Percentiles rank a stretch among this genome's conserved stretches.
Conservation (phyloP, 345 rosid species). For the Geranium brycei region DNA sequence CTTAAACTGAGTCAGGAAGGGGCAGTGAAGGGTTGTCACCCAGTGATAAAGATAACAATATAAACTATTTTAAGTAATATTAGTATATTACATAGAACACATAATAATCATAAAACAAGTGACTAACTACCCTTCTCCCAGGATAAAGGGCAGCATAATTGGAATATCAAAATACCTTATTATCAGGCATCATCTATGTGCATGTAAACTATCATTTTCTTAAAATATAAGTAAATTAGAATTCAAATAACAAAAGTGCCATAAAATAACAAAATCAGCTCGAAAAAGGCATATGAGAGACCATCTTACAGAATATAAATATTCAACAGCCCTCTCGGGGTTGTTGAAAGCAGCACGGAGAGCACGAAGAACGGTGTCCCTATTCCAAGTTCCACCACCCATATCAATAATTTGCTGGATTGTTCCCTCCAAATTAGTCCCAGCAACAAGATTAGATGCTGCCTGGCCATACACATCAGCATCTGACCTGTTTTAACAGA, state of each 20-base stretch:
- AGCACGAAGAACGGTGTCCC: slow-evolving; percentile 75
- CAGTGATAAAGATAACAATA: no score
- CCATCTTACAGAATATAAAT: slow-evolving; percentile 54
- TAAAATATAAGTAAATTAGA: background rate
- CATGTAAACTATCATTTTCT: no score
- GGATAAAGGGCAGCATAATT: no score
- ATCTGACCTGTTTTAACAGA: slow-evolving; percentile 35
- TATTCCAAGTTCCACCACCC: slow-evolving; percentile 94
- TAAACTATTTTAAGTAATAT: no score
- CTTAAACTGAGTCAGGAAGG: no score
- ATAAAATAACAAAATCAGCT: background rate
- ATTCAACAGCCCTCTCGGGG: slow-evolving; percentile 96
- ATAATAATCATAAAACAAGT: no score
- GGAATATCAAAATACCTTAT: no score
- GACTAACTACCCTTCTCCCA: no score
- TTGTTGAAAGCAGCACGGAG: slow-evolving; percentile 91
- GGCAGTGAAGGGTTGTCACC: no score
- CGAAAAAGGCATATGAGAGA: background rate
- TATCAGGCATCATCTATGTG: no score
- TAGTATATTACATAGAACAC: no score
- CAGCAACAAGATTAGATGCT: slow-evolving; percentile 82
- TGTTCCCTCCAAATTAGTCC: slow-evolving; percentile 60
- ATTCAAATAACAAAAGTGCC: background rate
- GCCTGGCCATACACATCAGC: slow-evolving; percentile 61
- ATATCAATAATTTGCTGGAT: slow-evolving; percentile 89